Evolutionary conservation across 768 basidiomycete species (phyloP), one percentile per base, ranked within the genome.

Genomic region (Calocera viscosa): DNA sequence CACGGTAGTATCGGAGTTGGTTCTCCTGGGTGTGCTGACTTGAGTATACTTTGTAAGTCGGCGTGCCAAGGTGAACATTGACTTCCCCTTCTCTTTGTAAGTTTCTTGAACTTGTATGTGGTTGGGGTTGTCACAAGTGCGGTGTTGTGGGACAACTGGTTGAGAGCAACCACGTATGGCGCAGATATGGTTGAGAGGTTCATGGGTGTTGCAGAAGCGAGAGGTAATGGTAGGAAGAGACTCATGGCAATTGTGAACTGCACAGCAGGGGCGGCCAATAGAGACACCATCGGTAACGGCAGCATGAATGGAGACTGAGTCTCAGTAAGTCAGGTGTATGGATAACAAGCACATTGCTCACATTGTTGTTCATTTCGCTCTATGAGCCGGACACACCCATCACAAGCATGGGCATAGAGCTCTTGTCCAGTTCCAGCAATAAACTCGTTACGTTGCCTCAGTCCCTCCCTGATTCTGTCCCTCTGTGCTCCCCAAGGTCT

Each of bases 191-290:
- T 14, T 30, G 10, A 14, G 30, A 28, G 7, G 5, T 30, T 60
- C 14, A 60, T 60, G 53, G 5, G 2, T 2, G 26, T 12, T 11
- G 19, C 72, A 73, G 65, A 68, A 73, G 34, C 66, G 70, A 40
- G 71, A 53, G 8, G 60, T 63, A 1, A 64, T 30, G 19, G 28
- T 63, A 2, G n/a, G 19, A 2, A 76, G 68, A 22, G 73, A 68
- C 2, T 43, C 65, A 1, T 70, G 63, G 68, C 77, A 78, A 41
- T 76, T 69, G 47, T 75, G 74, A 1, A 72, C 70, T 19, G 63
- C 69, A 67, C 77, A 78, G 41, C 74, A 74, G 0, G 75, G 74
- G 64, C 72, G 74, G 7, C 76, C 77, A 64, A 78, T 71, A 14
- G 72, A 72, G 28, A 78, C 70, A 2, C 76, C 75, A 72, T 78